Percentiles rank a stretch among this genome's conserved stretches.
Evolutionary conservation across 2,329 filamentous ascomycete species (phyloP).

Genomic region (Ciborinia camelliae): DNA sequence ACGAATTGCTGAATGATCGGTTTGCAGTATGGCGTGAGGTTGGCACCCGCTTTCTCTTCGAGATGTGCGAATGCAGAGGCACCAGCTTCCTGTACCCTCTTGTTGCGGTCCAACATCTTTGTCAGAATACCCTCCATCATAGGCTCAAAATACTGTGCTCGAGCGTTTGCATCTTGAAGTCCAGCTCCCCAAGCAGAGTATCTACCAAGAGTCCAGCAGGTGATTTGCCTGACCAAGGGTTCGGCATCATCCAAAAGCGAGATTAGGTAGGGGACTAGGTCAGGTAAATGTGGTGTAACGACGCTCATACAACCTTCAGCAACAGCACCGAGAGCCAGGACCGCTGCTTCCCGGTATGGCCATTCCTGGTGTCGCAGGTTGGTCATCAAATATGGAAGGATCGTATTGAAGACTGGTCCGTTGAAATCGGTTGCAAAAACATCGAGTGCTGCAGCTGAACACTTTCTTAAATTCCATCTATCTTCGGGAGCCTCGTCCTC

Average conservation of each 20-base stretch:
- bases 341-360: conserved; percentile 89
- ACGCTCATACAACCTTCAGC: conserved; percentile 91
- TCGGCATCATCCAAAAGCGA: conserved; percentile 79
- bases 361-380: conserved; percentile 87
- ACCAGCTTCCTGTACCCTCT: conserved; percentile 94
- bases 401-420: conserved; percentile 81
- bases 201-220: conserved; percentile 92
- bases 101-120: conserved; percentile 96
- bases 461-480: conserved; percentile 93
- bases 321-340: conserved; percentile 89
- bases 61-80: conserved; percentile 95
- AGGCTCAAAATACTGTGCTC: conserved; percentile 80
- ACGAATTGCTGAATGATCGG: conserved; percentile 93
- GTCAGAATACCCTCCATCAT: conserved; percentile 95
- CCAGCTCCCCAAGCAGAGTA: conserved; percentile 91
- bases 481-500: conserved; percentile 82
- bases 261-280: conserved; percentile 87
- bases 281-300: conserved; percentile 84
- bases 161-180: conserved; percentile 62
- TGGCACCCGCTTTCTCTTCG: conserved; percentile 84
- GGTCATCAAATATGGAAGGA: conserved; percentile 85
- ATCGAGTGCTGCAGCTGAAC: conserved; percentile 91
- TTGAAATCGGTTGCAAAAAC: conserved; percentile 91
- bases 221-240: conserved; percentile 92
- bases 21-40: conserved; percentile 78